A percentile compares a stretch with the other conserved stretches of the same genome.
Conservation (phyloP, 108 stramenopile genomes). For the Discostella stelligeroides region DNA sequence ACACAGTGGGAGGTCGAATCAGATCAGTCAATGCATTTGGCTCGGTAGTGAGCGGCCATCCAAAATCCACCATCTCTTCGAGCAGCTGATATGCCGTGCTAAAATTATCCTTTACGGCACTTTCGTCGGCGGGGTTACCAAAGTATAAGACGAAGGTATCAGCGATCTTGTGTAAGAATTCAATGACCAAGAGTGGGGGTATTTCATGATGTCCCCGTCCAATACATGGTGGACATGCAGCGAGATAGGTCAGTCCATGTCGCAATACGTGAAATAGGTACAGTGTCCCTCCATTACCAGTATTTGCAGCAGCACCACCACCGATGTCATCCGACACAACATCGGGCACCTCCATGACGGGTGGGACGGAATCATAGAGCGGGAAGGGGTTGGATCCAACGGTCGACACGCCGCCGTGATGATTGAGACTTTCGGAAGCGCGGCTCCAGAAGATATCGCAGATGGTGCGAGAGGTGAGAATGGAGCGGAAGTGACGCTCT, state of each 20-base stretch:
- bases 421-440: constrained; percentile 72
- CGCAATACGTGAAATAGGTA: constrained; percentile 80
- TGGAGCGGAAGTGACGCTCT: constrained; percentile 90
- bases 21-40: constrained; percentile 96
- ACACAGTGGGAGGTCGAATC: constrained; percentile 92
- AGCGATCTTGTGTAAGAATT: constrained; percentile 95
- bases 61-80: constrained; percentile 99
- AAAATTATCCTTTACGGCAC: constrained; percentile 97
- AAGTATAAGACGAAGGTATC: constrained; percentile 96
- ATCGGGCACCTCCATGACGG: constrained; percentile 86
- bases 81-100: constrained; percentile 96
- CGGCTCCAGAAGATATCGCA: constrained; percentile 89
- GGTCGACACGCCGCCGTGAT: constrained; percentile 81
- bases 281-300: constrained; percentile 15
- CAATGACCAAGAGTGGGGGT: constrained; percentile 90
- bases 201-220: constrained; percentile 59
- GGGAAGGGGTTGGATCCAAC: constrained; percentile 54
- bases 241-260: constrained; percentile 91
- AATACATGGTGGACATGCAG: constrained; percentile 70
- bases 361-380: constrained; percentile 74
- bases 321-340: constrained; percentile 39
- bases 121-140: constrained; percentile 90
- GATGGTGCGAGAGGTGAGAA: constrained; percentile 71
- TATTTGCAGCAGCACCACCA: constrained; percentile 32
- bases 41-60: constrained; percentile 98